A percentile compares a stretch with the other conserved stretches of the same genome.
These are phyloP conservation scores for Halocafeteria seosinensis DNA, from an alignment of 108 stramenopile genomes.

Conservation along the genomic window DNA sequence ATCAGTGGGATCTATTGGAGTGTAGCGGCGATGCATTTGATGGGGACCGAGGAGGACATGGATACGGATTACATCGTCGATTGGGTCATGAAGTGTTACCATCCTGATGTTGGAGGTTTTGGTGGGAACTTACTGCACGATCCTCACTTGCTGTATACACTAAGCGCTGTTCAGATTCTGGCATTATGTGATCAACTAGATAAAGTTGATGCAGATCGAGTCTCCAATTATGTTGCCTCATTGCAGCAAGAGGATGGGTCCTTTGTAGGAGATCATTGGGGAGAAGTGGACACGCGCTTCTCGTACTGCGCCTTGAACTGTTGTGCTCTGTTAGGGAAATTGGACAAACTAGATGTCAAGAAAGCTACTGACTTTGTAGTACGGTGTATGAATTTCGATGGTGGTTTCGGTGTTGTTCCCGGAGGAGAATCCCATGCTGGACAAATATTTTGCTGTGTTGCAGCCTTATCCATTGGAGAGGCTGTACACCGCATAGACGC, in stretches of 20 bases:
- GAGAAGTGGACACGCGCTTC: constrained; percentile 95
- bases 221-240: constrained; percentile 52
- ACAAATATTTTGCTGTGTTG: constrained; percentile 87
- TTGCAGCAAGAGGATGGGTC: constrained; percentile 85
- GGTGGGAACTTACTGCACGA: constrained; percentile 83
- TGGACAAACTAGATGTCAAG: constrained; percentile 44
- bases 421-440: constrained; percentile 93
- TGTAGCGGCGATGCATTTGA: constrained; percentile 61
- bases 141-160: constrained; percentile 84
- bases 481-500: constrained; percentile 46
- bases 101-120: constrained; percentile 58
- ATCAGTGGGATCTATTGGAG: constrained; percentile 96
- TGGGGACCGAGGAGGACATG: constrained; percentile 44
- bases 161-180: constrained; percentile 86
- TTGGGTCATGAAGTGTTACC: constrained; percentile 73
- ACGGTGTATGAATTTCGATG: constrained; percentile 80
- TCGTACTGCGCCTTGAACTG: constrained; percentile 76
- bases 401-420: constrained; percentile 78
- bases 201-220: constrained; percentile 17
- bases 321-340: constrained; percentile 52
- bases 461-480: constrained; percentile 74
- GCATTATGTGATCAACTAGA: constrained; percentile 48
- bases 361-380: constrained; percentile 55
- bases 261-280: constrained; percentile 83
- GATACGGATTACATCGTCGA: constrained; percentile 51